A percentile compares a stretch with the other conserved stretches of the same genome.
Evolutionary conservation across 257 asterid genomes (phyloP).

Genomic region (Coffea canephora): DNA sequence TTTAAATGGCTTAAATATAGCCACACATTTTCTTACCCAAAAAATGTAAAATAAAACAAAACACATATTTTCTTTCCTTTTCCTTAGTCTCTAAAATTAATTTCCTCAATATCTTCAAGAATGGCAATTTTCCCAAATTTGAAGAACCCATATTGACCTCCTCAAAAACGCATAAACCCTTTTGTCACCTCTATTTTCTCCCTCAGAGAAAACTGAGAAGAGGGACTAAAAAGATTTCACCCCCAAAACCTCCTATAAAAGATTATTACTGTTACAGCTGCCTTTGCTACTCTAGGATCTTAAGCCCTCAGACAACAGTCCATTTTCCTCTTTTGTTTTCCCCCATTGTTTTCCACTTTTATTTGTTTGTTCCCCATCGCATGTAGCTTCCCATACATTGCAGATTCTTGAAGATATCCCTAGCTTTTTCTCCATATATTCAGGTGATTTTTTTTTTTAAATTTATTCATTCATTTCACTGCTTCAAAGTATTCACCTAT

Average conservation of each 20-base stretch:
- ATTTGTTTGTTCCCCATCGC: not conserved
- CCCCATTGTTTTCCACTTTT: not conserved
- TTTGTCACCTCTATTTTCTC: not conserved
- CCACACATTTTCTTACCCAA: too few species aligned
- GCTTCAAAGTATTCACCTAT: not conserved
- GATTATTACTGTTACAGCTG: not conserved
- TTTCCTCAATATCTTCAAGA: too few species aligned
- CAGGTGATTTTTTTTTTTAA: slow-evolving; percentile 1
- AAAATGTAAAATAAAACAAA: too few species aligned
- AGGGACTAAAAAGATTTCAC: slow-evolving; percentile 11
- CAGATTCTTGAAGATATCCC: slow-evolving; percentile 9
- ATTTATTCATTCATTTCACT: not conserved
- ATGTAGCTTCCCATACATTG: not conserved
- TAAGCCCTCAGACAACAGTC: not conserved
- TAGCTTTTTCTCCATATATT: not conserved
- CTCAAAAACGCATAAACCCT: not conserved
- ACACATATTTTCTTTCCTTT: too few species aligned
- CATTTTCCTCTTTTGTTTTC: not conserved
- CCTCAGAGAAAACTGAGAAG: too few species aligned
- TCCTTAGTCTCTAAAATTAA: too few species aligned
- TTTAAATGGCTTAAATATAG: too few species aligned
- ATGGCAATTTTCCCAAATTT: too few species aligned
- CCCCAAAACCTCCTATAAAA: not conserved
- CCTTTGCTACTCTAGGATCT: not conserved
- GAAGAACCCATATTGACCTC: too few species aligned